Evolutionary conservation across 495 filamentous ascomycete genomes (phyloP), one percentile per base, ranked within the genome.

Genomic region (Saxophila tyrrhenica): DNA sequence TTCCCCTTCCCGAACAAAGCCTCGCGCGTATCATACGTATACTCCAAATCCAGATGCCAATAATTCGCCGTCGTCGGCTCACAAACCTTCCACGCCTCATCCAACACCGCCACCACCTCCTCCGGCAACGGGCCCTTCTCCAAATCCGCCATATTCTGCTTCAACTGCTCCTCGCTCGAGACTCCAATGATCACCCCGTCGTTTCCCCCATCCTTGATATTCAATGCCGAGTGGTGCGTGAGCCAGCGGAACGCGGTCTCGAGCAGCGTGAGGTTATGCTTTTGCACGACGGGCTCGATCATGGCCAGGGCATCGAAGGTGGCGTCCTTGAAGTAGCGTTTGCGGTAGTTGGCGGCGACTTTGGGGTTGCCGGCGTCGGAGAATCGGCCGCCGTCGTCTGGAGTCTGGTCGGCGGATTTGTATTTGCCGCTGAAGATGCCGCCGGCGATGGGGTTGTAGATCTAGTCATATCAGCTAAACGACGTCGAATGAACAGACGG

Each of bases 371-470:
- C 45, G n/a, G 67, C 69, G 52, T 84, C 75, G 52, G 77, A 81
- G 68, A 81, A 95, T 15, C 90, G 77, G 3, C 90, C 88, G 29
- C 29, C 29, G 29, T 35, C 29, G 45, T 80, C 76, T 0, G 67
- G 64, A 3, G 86, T 86, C 0, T 83, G 68, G 64, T 86, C 85
- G 25, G 66, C 69, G 35, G 77, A 76, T 70, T 87, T 89, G 72
- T 89, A 89, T 64, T 92, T 92, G 50, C 89, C 87, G 22, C 82
- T 83, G 63, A 95, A 85, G 19, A 95, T 67, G 0, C 90, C 90
- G 3, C 89, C 89, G 10, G 86, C 87, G 48, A 86, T 71, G 0
- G 90, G 90, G 66, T 95, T 95, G 69, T 96, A 95, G n/a, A 91
- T n/a, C n/a, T n/a, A n/a, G n/a, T n/a, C n/a, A n/a, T n/a, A n/a